Conservation (phyloP, 2,329 filamentous ascomycete species). For the Rhynchosporium secalis region DNA sequence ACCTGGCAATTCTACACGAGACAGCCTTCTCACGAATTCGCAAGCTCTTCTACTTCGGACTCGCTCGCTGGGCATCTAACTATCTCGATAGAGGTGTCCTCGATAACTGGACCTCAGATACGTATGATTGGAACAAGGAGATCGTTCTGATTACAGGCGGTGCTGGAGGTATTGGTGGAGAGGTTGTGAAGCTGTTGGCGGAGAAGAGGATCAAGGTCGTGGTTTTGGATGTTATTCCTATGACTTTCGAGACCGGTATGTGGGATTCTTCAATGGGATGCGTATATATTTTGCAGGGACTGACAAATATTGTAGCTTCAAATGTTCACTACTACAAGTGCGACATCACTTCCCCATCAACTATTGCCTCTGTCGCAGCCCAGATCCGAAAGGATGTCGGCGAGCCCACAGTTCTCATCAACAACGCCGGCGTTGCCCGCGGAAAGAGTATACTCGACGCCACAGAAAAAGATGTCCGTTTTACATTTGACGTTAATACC, state of each 20-base stretch:
- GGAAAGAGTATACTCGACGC: conserved; percentile 62
- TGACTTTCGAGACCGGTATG: conserved; percentile 44
- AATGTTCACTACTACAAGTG: conserved; percentile 69
- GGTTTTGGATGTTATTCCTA: conserved; percentile 65
- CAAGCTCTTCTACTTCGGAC: conserved; percentile 52
- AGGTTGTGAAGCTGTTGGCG: conserved; percentile 65
- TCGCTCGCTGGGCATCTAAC: conserved; percentile 50
- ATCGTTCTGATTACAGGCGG: conserved; percentile 75
- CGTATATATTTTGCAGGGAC: not conserved
- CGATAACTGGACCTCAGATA: conserved; percentile 53
- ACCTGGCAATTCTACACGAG: conserved; percentile 54
- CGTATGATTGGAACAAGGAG: conserved; percentile 67
- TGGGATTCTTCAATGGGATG: conserved; percentile 6
- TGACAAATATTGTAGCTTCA: conserved; percentile 41
- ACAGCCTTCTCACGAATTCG: conserved; percentile 53
- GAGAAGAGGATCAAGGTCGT: conserved; percentile 66
- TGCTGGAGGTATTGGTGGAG: conserved; percentile 69
- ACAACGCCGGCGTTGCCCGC: conserved; percentile 67
- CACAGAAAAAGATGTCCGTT: conserved; percentile 58
- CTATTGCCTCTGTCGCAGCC: conserved; percentile 53
- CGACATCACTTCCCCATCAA: conserved; percentile 62
- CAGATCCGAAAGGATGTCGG: conserved; percentile 58
- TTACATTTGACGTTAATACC: conserved; percentile 72
- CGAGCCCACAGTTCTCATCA: conserved; percentile 68
- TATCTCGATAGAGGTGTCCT: conserved; percentile 52